Evolutionary conservation across 495 filamentous ascomycete species (phyloP).

Genomic region (Wilcoxina mikolae): DNA sequence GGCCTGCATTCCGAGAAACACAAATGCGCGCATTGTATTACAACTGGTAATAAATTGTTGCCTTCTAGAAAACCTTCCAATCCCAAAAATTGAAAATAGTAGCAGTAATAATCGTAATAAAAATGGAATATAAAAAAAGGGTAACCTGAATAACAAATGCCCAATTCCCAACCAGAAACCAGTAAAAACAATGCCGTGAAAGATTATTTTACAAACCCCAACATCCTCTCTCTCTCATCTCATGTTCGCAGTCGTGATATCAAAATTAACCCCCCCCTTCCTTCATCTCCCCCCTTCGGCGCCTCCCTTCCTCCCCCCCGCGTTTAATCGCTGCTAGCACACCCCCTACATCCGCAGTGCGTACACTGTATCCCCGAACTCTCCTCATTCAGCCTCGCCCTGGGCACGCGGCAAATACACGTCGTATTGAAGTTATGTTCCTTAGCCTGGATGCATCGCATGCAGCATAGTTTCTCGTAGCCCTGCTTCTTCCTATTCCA

Average conservation of each 20-base stretch:
- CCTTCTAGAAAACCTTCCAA: background rate
- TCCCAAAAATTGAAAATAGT: too few relatives aligned
- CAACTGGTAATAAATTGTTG: background rate
- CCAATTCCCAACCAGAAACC: too few relatives aligned
- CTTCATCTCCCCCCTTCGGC: too few relatives aligned
- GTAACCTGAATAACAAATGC: too few relatives aligned
- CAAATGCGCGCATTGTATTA: too few relatives aligned
- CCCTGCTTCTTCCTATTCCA: constrained; percentile 70
- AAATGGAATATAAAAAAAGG: background rate
- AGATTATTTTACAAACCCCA: too few relatives aligned
- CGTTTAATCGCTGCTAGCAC: constrained; percentile 64
- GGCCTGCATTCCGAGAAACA: too few relatives aligned
- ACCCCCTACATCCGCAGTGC: constrained; percentile 89
- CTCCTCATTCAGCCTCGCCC: constrained; percentile 77
- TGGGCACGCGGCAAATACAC: constrained; percentile 92
- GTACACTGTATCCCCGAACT: constrained; percentile 76
- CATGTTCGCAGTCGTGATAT: too few relatives aligned
- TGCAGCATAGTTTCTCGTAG: constrained; percentile 95
- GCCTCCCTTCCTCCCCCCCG: background rate
- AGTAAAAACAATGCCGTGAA: too few relatives aligned
- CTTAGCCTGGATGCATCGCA: constrained; percentile 94
- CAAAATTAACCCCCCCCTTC: too few relatives aligned
- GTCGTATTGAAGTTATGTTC: constrained; percentile 98
- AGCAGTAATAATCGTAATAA: background rate
- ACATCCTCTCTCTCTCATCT: background rate